A percentile compares a stretch with the other conserved stretches of the same genome.
Evolutionary conservation across 2,329 filamentous ascomycete genomes (phyloP).

Genomic region (Alternaria conjuncta): DNA sequence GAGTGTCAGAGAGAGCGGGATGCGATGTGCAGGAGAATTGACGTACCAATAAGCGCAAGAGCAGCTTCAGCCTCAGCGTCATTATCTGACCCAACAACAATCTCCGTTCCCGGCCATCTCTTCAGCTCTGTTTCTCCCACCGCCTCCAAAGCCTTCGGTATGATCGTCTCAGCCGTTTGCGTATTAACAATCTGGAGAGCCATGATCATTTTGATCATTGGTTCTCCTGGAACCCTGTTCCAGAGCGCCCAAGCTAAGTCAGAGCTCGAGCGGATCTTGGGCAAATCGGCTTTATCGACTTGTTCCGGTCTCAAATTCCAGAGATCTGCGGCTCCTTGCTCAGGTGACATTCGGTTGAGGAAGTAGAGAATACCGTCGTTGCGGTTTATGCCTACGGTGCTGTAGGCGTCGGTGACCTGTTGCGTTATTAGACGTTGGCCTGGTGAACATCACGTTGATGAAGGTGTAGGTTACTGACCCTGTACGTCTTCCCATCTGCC

Average conservation of each 20-base stretch:
- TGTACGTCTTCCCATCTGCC: conserved; percentile 1
- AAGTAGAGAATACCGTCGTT: conserved; percentile 11
- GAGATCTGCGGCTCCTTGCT: neutral
- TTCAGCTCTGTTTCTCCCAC: neutral
- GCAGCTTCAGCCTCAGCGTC: neutral
- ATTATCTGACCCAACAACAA: neutral
- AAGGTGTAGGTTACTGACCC: neutral
- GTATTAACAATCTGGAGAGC: neutral
- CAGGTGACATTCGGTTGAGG: conserved; percentile 1
- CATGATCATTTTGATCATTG: conserved; percentile 3
- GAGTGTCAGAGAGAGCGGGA: neutral
- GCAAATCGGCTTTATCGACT: neutral
- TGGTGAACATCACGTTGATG: neutral
- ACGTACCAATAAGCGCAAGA: conserved; percentile 1
- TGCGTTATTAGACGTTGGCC: neutral
- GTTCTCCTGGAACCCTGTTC: neutral
- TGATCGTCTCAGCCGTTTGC: neutral
- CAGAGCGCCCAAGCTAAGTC: conserved; percentile 1
- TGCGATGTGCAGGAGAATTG: neutral
- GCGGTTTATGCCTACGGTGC: conserved; percentile 12
- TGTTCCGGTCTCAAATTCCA: neutral
- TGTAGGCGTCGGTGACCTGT: conserved; percentile 11
- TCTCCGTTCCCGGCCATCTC: conserved; percentile 4
- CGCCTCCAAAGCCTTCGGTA: neutral
- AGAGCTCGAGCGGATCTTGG: conserved; percentile 1